Conservation (phyloP, 2,329 filamentous ascomycete species). For the Teratosphaeria gauchensis region DNA sequence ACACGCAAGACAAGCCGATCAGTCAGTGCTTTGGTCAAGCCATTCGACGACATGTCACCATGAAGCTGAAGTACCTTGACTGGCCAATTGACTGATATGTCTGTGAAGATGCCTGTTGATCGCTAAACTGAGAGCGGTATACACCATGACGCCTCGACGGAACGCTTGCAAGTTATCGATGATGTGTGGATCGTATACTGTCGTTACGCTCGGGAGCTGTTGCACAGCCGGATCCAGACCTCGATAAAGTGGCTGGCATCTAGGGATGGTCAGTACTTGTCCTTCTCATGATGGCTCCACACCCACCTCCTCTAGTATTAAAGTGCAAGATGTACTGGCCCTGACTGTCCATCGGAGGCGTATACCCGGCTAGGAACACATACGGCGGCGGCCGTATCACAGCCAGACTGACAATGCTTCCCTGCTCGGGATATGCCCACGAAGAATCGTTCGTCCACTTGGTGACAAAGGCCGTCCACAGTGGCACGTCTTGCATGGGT, state of each 20-base stretch:
- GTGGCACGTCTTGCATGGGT: conserved; percentile 43
- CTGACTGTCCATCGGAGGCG: conserved; percentile 21
- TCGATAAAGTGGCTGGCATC: conserved; percentile 19
- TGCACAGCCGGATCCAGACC: conserved; percentile 10
- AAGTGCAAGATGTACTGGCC: conserved; percentile 21
- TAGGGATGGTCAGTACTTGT: conserved; percentile 4
- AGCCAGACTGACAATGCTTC: conserved; percentile 31
- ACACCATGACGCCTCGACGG: neutral
- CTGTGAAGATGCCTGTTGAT: neutral
- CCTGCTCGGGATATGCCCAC: conserved; percentile 39
- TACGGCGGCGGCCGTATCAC: conserved; percentile 43
- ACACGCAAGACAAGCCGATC: too few species aligned
- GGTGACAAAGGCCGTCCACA: conserved; percentile 52
- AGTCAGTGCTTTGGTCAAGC: too few species aligned
- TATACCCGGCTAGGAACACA: conserved; percentile 45
- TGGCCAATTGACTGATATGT: neutral
- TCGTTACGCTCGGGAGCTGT: neutral
- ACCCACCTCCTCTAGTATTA: conserved; percentile 14
- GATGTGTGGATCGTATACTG: neutral
- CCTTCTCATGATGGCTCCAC: neutral
- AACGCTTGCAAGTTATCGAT: neutral
- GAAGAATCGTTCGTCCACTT: conserved; percentile 35
- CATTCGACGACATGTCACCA: too few species aligned
- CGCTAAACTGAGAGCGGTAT: neutral
- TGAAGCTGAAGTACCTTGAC: too few species aligned